Base-by-base conservation (phyloP, 2,329 filamentous ascomycete species). In the Ciborinia camelliae region DNA sequence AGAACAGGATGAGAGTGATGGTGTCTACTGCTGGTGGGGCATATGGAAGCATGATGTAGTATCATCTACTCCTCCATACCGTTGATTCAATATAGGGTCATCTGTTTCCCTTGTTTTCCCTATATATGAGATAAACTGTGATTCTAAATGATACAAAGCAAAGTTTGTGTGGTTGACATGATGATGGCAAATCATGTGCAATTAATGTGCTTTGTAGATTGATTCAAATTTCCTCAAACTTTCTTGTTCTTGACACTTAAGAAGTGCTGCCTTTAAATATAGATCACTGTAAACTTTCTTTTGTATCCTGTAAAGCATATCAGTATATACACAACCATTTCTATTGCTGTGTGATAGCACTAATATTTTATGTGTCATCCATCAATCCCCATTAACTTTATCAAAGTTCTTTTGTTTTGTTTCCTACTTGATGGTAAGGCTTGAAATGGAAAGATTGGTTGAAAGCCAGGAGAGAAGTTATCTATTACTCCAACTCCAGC, bases 1-100 rank as follows among this genome's bases (percentile, higher is more conserved):
- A 28, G 52, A 35, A 18, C 18, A 37, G 30, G 62, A 63, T 2
- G 62, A 58, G 4, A 39, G 5, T 15, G 60, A 63, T 50, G 51
- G 57, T n/a, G 62, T 65, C 4, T 48, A 61, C 18, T 67, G 65
- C 14, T 67, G 65, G 65, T 67, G 65, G 65, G 47, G 51, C 18
- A 50, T 67, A 4, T 67, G 65, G 65, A 61, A 62, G 32, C 63
- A 30, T 18, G 28, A 8, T 18, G 28, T 35, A 18, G 14, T 30
- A 32, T 7, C 28, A 20, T 35, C 41, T 57, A 23, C 28, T 26
- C n/a, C 55, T 41, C 9, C 20, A 4, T 26, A 30, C 28, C 41
- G 23, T 9, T 47, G 41, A 58, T 35, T 58, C 18, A 2, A 47
- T 18, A 7, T 12, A 10, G 2, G n/a, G 9, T 8, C 3, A 23